Base-by-base conservation (phyloP, 75 land plant species). In the Chamaecyparis obtusa region DNA sequence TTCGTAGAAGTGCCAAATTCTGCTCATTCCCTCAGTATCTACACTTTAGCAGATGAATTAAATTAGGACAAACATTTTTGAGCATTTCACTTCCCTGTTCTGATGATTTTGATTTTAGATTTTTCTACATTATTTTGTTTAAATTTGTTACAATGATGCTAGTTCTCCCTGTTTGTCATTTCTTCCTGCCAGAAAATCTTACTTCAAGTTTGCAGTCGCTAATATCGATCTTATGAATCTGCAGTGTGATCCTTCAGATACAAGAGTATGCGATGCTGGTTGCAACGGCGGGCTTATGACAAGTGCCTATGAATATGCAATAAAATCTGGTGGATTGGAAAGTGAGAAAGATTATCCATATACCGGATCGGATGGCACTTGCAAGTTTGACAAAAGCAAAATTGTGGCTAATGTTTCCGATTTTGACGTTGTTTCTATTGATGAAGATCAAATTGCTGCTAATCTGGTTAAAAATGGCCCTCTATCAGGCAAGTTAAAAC, bases 251-350 rank as follows among this genome's bases (percentile, higher is more conserved):
- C 91, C 96, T 56, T 87, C 87, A 6, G 97, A 96, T n/a, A 15
- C 85, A 57, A 90, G 87, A 60, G 85, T 94, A 43, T 96, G 99
- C 88, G 99, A 98, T 84, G 46, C 96, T 43, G 99, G 99, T 13
- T 98, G 99, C 91, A 96, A 92, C 87, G 99, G 97, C 43, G 99
- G 99, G 36, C 90, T 97, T 69, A 98, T 98, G 99, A 98, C 96
- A 35, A 95, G 87, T 88, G 99, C 99, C 9, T 95, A 94, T 85
- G 89, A 95, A 80, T 96, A 98, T 87, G 86, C 91, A 33, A 83
- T 91, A 51, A 92, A 95, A 89, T 88, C 95, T 56, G 99, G 99
- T 86, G 99, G 99, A 24, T 92, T 98, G 19, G 93, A 94, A 91
- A 49, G 71, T 33, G 99, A 98, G 90, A 86, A 89, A 69, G 99